phyloP scores from a whole-genome alignment of 805 yeast species.

The Cyberlindnera mrakii region DNA sequence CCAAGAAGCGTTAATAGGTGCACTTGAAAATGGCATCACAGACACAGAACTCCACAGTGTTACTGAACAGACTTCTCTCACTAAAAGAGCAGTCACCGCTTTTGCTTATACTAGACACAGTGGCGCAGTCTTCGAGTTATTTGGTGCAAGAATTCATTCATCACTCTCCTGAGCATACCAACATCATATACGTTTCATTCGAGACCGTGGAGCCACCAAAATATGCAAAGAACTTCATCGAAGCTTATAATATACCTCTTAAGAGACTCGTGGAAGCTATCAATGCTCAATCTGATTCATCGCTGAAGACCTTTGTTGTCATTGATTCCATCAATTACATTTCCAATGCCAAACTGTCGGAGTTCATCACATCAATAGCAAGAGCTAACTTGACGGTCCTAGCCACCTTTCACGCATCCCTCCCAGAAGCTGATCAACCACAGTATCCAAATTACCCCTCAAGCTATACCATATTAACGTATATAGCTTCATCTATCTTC shows the following conservation, averaged over 20 bases:
- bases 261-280: slow-evolving; percentile 23
- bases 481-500: slow-evolving; percentile 70
- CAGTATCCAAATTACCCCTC: slow-evolving; percentile 44
- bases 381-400: slow-evolving; percentile 39
- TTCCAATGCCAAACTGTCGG: slow-evolving; percentile 37
- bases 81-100: slow-evolving; percentile 74
- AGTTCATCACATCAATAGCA: slow-evolving; percentile 43
- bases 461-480: slow-evolving; percentile 45
- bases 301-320: slow-evolving; percentile 38
- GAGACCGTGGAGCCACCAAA: slow-evolving; percentile 55
- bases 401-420: slow-evolving; percentile 42
- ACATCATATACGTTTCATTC: slow-evolving; percentile 54
- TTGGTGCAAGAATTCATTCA: slow-evolving; percentile 54
- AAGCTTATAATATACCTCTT: slow-evolving; percentile 30
- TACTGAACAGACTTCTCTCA: slow-evolving; percentile 60
- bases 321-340: slow-evolving; percentile 69
- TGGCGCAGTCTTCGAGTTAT: slow-evolving; percentile 57
- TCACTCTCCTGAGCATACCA: slow-evolving; percentile 28
- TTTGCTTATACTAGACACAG: slow-evolving; percentile 59
- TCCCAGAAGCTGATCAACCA: slow-evolving; percentile 28
- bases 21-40: slow-evolving; percentile 25
- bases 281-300: slow-evolving; percentile 6
- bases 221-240: slow-evolving; percentile 43
- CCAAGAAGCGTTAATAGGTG: neutral
- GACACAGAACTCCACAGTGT: slow-evolving; percentile 40